Evolutionary conservation across 352 stramenopile genomes (phyloP), one percentile per base, ranked within the genome.

Genomic region (Albugo laibachii): DNA sequence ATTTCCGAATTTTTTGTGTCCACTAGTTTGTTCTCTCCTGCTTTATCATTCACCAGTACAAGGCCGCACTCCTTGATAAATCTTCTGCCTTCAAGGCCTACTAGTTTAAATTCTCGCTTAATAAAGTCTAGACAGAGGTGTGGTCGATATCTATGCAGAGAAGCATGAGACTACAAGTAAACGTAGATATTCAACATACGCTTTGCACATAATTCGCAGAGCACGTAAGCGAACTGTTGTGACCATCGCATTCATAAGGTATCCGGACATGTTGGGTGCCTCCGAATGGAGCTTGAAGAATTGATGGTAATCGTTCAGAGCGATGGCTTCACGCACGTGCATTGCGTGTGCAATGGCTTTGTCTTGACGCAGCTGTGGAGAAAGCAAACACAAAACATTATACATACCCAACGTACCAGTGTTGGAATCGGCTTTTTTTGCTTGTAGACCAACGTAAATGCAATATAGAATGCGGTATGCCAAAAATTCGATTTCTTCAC

Each of bases 181-280:
- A 46, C 37, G 40, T 21, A 57, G 12, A 47, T 20, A 50, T 6
- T 21, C 41, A 47, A 15, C 70, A 41, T 83, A 91, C 70, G 74
- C 73, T 78, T 87, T 92, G 63, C 79, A 92, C 49, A 92, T 92
- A 40, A 69, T 69, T 56, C 76, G 77, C 50, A 92, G 72, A 11
- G 79, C 75, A 39, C 65, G 66, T 20, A 92, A 62, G 52, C 79
- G 79, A 45, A 92, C 83, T 41, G 78, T 68, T 36, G 73, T 55
- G 44, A 87, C 71, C 66, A 89, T 85, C 3, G 73, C 62, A 55
- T 93, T 78, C 80, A 93, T 93, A 21, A 93, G 52, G 54, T 87
- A 93, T 61, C 76, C 77, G 65, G 75, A 69, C 80, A 93, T 93
- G 59, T 93, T 93, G 24, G 77, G 80, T 58, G 77, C 70, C 68